phyloP scores from a whole-genome alignment of 2,329 filamentous ascomycete species.

The Cladosporium halotolerans region DNA sequence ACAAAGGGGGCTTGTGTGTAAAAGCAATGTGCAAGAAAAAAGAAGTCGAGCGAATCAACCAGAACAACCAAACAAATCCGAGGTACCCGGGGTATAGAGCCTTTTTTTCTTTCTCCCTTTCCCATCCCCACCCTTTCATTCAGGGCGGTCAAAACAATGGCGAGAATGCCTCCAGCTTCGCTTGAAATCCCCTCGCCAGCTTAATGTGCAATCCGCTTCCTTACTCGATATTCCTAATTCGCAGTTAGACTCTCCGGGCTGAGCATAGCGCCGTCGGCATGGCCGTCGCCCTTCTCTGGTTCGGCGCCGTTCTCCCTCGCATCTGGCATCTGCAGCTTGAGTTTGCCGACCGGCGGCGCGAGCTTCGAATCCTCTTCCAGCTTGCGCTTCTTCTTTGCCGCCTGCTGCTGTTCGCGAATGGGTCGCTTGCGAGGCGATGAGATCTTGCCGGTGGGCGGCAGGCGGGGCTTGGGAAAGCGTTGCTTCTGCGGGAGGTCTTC shows the following conservation, averaged over 20 bases:
- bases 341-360: conserved; percentile 46
- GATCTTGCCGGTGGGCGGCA: conserved; percentile 77
- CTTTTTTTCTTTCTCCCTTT: too few relatives aligned
- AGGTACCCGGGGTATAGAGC: too few relatives aligned
- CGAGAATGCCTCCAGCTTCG: too few relatives aligned
- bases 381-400: conserved; percentile 85
- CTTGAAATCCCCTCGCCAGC: too few relatives aligned
- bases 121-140: too few relatives aligned
- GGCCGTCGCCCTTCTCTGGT: conserved; percentile 59
- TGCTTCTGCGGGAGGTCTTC: conserved; percentile 93
- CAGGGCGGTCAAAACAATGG: too few relatives aligned
- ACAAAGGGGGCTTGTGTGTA: too few relatives aligned
- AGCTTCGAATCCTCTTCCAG: conserved; percentile 35
- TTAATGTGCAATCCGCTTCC: too few relatives aligned
- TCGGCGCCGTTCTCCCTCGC: conserved; percentile 43
- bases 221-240: not conserved
- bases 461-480: conserved; percentile 55
- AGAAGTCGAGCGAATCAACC: too few relatives aligned
- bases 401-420: conserved; percentile 72
- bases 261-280: conserved; percentile 70
- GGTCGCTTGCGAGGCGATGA: conserved; percentile 77
- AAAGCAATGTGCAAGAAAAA: too few relatives aligned
- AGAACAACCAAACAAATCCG: too few relatives aligned
- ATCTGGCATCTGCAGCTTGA: conserved; percentile 41
- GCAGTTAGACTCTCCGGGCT: conserved; percentile 66